phyloP scores from a whole-genome alignment of 2,329 filamentous ascomycete genomes.

The Fusarium sp. region DNA sequence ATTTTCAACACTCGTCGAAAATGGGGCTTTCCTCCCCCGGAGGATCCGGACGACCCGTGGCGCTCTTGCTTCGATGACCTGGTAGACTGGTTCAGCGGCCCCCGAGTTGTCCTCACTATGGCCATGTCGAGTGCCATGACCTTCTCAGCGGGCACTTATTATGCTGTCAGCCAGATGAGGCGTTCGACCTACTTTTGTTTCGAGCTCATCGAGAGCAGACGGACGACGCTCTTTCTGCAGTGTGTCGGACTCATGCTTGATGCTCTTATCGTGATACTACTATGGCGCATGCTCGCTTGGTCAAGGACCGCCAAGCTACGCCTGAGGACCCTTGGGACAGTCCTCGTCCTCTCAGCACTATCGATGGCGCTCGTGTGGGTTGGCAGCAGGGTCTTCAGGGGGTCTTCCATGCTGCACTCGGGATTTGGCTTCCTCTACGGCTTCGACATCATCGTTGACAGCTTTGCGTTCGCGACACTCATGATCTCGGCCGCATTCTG shows the following conservation, averaged over 20 bases:
- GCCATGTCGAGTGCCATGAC: conserved; percentile 56
- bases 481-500: conserved; percentile 63
- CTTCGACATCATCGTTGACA: conserved; percentile 66
- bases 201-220: conserved; percentile 56
- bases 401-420: conserved; percentile 39
- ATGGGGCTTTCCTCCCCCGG: conserved; percentile 51
- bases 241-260: conserved; percentile 63
- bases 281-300: conserved; percentile 69
- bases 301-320: conserved; percentile 63
- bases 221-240: conserved; percentile 59
- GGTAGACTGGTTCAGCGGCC: conserved; percentile 62
- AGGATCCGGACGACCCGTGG: conserved; percentile 64
- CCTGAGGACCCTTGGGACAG: conserved; percentile 61
- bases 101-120: conserved; percentile 55
- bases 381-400: conserved; percentile 50
- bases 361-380: conserved; percentile 58
- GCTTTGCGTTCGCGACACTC: conserved; percentile 62
- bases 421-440: conserved; percentile 63
- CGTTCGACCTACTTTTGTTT: conserved; percentile 70
- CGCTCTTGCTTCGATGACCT: conserved; percentile 65
- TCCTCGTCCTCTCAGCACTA: conserved; percentile 60
- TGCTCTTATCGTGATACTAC: conserved; percentile 61
- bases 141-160: conserved; percentile 62
- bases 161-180: conserved; percentile 56
- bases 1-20: conserved; percentile 56